Conservation (phyloP, 371 early-diverging fungal species). For the Zopfochytrium polystomum region DNA sequence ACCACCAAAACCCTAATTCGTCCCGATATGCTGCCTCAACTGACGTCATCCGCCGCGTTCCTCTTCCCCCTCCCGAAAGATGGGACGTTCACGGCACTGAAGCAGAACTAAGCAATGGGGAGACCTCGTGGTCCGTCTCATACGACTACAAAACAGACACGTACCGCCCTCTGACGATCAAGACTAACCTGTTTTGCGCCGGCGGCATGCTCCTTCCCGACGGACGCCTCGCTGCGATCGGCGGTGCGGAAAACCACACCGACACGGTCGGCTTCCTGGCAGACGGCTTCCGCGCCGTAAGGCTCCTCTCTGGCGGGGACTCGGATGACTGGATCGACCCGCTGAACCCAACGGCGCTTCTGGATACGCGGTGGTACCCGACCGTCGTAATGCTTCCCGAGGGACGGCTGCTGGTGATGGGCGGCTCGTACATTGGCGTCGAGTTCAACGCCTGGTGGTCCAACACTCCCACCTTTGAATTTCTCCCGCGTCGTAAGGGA, state of each 20-base stretch:
- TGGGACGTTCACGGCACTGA: conserved; percentile 16
- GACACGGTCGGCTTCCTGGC: too few species aligned
- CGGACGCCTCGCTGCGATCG: conserved; percentile 9
- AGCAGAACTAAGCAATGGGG: neutral
- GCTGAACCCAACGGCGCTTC: too few species aligned
- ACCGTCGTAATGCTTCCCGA: conserved; percentile 11
- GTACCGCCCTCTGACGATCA: conserved; percentile 11
- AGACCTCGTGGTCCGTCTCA: conserved; percentile 6
- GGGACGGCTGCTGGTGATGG: conserved; percentile 12
- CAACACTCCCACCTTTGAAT: conserved; percentile 17
- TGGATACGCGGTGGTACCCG: conserved; percentile 21
- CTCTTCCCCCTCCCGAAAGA: conserved; percentile 2
- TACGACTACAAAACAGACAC: conserved; percentile 21
- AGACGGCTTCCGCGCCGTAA: too few species aligned
- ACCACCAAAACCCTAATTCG: too few species aligned
- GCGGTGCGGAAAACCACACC: conserved; percentile 13
- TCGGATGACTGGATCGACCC: too few species aligned
- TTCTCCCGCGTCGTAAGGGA: conserved; percentile 2
- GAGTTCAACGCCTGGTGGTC: conserved; percentile 9
- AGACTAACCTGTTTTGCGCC: conserved; percentile 14
- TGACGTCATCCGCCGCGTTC: too few species aligned
- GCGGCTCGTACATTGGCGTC: conserved; percentile 12
- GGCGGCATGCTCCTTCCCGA: conserved; percentile 10
- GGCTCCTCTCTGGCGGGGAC: too few species aligned
- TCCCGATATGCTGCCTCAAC: too few species aligned